Evolutionary conservation across 495 filamentous ascomycete genomes (phyloP).

Genomic region (Hypoxylon subgilvum): DNA sequence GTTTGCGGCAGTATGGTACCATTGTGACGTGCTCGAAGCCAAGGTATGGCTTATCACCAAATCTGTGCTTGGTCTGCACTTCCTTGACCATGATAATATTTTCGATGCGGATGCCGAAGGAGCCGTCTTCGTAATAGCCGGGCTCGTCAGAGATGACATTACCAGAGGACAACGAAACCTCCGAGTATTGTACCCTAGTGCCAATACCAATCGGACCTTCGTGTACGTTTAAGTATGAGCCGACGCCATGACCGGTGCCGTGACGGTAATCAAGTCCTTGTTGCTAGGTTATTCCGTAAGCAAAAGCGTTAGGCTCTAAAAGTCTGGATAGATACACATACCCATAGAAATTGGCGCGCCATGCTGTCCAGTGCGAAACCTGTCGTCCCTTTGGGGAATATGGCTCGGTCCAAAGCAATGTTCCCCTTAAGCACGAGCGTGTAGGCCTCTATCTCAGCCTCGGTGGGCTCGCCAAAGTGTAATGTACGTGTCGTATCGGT

Average conservation of each 20-base stretch:
- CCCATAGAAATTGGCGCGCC: slow-evolving; percentile 92
- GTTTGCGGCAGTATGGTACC: slow-evolving; percentile 88
- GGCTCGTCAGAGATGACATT: slow-evolving; percentile 96
- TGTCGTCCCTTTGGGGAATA: slow-evolving; percentile 94
- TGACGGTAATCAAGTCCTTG: slow-evolving; percentile 94
- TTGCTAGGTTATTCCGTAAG: slow-evolving; percentile 50
- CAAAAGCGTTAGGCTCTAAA: not conserved
- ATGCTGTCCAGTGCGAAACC: slow-evolving; percentile 90
- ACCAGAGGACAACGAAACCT: slow-evolving; percentile 86
- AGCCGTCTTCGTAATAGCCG: slow-evolving; percentile 97
- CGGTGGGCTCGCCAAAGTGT: slow-evolving; percentile 86
- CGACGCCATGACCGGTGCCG: slow-evolving; percentile 95
- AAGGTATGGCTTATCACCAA: slow-evolving; percentile 91
- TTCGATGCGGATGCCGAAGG: slow-evolving; percentile 97
- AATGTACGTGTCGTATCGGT: slow-evolving; percentile 95
- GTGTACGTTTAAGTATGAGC: slow-evolving; percentile 91
- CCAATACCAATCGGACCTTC: slow-evolving; percentile 98
- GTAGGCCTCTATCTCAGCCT: slow-evolving; percentile 87
- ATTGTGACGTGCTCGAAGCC: slow-evolving; percentile 98
- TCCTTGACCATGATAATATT: slow-evolving; percentile 91
- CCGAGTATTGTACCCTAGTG: slow-evolving; percentile 85
- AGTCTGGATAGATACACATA: slow-evolving; percentile 37
- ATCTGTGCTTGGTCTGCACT: slow-evolving; percentile 80
- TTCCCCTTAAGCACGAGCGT: slow-evolving; percentile 97
- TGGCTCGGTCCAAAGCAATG: slow-evolving; percentile 82